Base-by-base conservation (phyloP, 2,329 filamentous ascomycete genomes). In the Ophiognomonia clavigignenti-juglandacearum region DNA sequence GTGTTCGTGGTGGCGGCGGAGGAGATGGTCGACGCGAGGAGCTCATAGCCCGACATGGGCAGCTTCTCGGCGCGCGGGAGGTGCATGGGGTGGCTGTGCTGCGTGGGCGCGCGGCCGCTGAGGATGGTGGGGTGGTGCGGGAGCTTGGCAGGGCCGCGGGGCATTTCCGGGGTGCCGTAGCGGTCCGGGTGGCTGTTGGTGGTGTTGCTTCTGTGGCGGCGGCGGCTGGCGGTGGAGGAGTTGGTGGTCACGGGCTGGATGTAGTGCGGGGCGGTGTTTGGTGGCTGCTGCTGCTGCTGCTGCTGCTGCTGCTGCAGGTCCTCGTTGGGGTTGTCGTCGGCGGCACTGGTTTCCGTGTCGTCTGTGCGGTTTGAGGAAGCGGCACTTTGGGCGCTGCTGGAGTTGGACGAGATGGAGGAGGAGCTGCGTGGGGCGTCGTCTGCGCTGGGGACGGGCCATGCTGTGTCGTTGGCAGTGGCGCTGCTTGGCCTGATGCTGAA, bases 31-130 rank as follows among this genome's bases (percentile, higher is more conserved):
- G 75, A 70, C 1, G 83, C 80, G 9, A 87, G 63, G 3, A 80
- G 68, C 54, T 85, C 79, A 56, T 87, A 86, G 0, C 83, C 83
- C 3, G 74, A 74, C 31, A 75, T 54, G 9, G 71, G 68, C 13
- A 72, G 56, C 52, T 69, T 69, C 53, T 74, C 67, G 4, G 65
- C 64, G 20, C 69, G 61, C 0, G 64, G 65, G 1, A 64, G 62
- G 37, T 64, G 67, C 52, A 64, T 67, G 29, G 59, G 52, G 20
- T 66, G 62, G 31, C 59, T 58, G 24, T 62, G 54, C 23, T 59
- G 55, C 9, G 63, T 56, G 1, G 60, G 56, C 10, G 69, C 61
- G 3, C 69, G 63, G 22, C 64, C 67, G 18, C 71, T 56, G 5
- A 61, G 63, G 10, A 58, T 63, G 2, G 66, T 59, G 1, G 67